Conservation (phyloP, 495 filamentous ascomycete species). For the Extremus antarcticus region DNA sequence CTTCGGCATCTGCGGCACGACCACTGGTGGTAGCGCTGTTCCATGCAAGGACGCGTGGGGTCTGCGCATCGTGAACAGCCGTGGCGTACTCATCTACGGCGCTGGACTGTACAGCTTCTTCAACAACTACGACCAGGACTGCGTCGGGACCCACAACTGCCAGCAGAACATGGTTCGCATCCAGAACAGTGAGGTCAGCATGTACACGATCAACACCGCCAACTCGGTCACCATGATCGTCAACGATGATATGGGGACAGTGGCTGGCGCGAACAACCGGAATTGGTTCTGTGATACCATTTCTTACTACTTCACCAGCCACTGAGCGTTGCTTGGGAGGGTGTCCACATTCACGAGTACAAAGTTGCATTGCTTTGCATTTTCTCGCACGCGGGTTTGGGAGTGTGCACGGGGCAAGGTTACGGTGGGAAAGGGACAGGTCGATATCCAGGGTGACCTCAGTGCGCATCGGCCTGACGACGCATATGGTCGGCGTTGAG, state of each 20-base stretch:
- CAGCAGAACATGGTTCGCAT: slow-evolving; percentile 43
- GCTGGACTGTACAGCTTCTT: slow-evolving; percentile 72
- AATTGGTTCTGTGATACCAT: slow-evolving; percentile 27
- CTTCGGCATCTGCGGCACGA: slow-evolving; percentile 27
- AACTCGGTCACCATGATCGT: slow-evolving; percentile 23
- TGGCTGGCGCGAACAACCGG: slow-evolving; percentile 27
- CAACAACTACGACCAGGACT: slow-evolving; percentile 40
- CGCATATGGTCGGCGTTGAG: too few species aligned
- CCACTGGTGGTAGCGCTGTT: slow-evolving; percentile 24
- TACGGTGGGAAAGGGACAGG: too few species aligned
- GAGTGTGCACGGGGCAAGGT: too few species aligned
- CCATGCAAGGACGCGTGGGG: slow-evolving; percentile 42
- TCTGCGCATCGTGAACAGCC: slow-evolving; percentile 33
- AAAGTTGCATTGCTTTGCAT: too few species aligned
- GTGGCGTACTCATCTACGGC: slow-evolving; percentile 37
- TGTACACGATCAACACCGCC: slow-evolving; percentile 29
- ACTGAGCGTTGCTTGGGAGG: too few species aligned
- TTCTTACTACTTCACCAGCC: slow-evolving; percentile 8
- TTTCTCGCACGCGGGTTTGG: background rate
- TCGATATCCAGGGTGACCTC: too few species aligned
- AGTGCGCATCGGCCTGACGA: too few species aligned
- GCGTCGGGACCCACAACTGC: slow-evolving; percentile 36
- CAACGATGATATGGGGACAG: slow-evolving; percentile 7
- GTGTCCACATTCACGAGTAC: too few species aligned
- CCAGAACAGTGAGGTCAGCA: slow-evolving; percentile 38